Evolutionary conservation across 495 filamentous ascomycete genomes (phyloP).

Genomic region (Immersiella caudata): DNA sequence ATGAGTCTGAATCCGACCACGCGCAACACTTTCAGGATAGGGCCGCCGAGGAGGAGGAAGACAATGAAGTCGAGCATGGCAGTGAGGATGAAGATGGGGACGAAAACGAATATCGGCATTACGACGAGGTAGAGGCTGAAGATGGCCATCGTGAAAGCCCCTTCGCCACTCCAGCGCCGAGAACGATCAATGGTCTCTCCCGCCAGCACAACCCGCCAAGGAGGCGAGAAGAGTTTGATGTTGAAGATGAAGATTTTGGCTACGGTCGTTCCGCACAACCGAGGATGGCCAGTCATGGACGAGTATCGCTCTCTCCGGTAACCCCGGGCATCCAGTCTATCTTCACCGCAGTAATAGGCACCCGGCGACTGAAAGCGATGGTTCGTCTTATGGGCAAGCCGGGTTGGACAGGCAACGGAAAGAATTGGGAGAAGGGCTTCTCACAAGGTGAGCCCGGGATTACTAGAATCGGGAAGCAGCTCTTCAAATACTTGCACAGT

Average conservation of each 20-base stretch:
- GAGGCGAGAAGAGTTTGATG: neutral
- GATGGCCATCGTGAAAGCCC: neutral
- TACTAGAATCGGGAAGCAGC: neutral
- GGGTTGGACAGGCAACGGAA: slow-evolving; percentile 7
- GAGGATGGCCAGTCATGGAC: neutral
- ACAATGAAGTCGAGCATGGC: too few species aligned
- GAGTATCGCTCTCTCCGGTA: neutral
- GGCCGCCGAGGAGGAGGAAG: neutral
- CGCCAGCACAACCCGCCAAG: too few species aligned
- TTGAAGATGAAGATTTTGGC: neutral
- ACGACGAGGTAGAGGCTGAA: neutral
- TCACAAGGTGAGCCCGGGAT: neutral
- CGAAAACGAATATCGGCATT: too few species aligned
- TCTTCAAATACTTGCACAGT: slow-evolving; percentile 5
- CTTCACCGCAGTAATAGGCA: neutral
- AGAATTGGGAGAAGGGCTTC: neutral
- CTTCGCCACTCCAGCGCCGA: neutral
- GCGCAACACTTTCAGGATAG: too few species aligned
- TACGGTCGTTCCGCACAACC: neutral
- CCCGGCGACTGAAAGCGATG: neutral
- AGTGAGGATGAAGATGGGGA: neutral
- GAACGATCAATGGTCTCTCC: slow-evolving; percentile 10
- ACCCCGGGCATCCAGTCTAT: neutral
- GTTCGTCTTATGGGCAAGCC: neutral
- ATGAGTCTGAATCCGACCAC: neutral